Evolutionary conservation across 768 basidiomycete species (phyloP), one percentile per base, ranked within the genome.

Genomic region (Lactarius pseudohatsudake): DNA sequence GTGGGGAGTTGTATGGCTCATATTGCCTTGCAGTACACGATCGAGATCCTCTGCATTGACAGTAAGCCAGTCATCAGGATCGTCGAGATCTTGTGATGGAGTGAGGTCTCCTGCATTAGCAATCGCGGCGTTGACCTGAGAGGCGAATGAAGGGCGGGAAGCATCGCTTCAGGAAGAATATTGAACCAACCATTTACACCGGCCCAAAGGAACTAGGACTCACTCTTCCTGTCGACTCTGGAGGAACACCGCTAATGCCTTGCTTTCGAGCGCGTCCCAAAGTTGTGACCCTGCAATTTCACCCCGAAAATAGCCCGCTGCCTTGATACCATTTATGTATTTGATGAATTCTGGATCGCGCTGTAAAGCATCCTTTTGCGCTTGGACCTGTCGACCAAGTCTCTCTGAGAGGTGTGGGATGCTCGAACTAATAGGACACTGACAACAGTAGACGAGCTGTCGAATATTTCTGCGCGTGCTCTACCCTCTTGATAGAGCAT

Each of bases 401-500:
- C 38, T 8, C 38, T 28, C 18, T 28, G 32, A 40, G 50, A 34
- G 4, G 16, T 32, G 32, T 30, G 45, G 54, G 20, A 47, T 22
- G n/a, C 36, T 53, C 13, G 50, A 59, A 64, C 53, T 5, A 11
- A 32, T 28, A 22, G 18, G 34, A 59, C 32, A 74, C 83, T 67
- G 72, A 89, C 88, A n/a, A 83, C 84, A 56, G 84, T 79, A 22
- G 73, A 72, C 6, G 77, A 68, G 45, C 72, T 76, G 62, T 83
- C 82, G 38, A 75, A 67, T 72, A 73, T 74, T 47, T 81, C 80
- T 64, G 78, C 77, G 50, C 85, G 84, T 57, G 82, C 79, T 76
- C 90, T 89, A 65, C 85, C 89, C 74, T 94, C 94, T 74, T 91
- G 88, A 74, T 91, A 98, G 47, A 97, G 82, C 83, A 98, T 99